These are phyloP conservation scores for Coniochaeta pulveracea DNA, from an alignment of 2,329 filamentous ascomycete species.

Conservation along the genomic window DNA sequence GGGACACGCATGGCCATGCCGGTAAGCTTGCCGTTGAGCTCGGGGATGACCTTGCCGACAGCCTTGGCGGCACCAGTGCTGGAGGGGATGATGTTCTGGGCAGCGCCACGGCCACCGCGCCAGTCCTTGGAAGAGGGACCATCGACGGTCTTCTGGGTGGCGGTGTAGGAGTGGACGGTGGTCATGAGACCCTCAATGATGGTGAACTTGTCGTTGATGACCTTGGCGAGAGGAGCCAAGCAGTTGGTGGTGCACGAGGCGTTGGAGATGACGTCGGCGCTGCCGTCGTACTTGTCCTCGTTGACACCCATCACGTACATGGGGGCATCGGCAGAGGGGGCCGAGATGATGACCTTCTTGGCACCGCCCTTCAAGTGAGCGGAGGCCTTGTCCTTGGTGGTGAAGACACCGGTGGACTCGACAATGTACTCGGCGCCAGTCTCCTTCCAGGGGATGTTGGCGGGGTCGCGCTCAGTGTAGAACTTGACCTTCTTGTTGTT, in stretches of 20 bases:
- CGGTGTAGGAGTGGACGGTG: constrained; percentile 99
- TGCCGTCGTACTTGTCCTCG: constrained; percentile 83
- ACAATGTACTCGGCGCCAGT: constrained; percentile 88
- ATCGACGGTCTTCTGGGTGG: constrained; percentile 99
- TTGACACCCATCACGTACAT: constrained; percentile 99
- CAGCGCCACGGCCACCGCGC: constrained; percentile 96
- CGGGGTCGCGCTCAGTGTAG: constrained; percentile 86
- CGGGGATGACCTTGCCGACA: constrained; percentile 98
- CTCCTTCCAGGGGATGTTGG: constrained; percentile 80
- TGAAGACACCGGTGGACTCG: constrained; percentile 98
- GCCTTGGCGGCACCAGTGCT: constrained; percentile 99
- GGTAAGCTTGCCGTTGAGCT: constrained; percentile 97
- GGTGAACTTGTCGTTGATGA: constrained; percentile 95
- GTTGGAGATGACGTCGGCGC: constrained; percentile 93
- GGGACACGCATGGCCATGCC: constrained; percentile 99
- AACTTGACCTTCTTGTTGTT: constrained; percentile 94
- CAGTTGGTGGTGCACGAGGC: constrained; percentile 99
- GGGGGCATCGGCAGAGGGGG: constrained; percentile 87
- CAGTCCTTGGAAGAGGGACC: constrained; percentile 98
- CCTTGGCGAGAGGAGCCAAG: constrained; percentile 97
- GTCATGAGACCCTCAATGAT: constrained; percentile 99
- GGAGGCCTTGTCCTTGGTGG: constrained; percentile 90
- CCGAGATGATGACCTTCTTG: constrained; percentile 95
- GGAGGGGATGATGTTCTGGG: constrained; percentile 99
- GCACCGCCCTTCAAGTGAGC: constrained; percentile 93